These are phyloP conservation scores for Phytopythium vexans DNA, from an alignment of 352 stramenopile species.

Conservation along the genomic window DNA sequence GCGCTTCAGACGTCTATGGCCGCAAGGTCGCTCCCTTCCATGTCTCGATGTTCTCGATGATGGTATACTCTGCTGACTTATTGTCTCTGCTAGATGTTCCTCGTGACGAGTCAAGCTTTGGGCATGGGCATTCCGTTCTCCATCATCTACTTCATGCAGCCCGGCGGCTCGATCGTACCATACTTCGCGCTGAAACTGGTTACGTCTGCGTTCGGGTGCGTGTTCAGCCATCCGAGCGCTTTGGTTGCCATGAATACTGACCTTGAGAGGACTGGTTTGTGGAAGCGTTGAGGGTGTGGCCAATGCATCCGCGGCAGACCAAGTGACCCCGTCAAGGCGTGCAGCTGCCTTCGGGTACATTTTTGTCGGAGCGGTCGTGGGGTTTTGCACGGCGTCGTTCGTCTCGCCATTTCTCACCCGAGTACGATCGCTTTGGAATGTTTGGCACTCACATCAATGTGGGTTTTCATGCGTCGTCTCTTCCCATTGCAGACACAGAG, in stretches of 20 bases:
- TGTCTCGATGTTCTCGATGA: neutral
- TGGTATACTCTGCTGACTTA: conserved; percentile 2
- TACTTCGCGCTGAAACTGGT: conserved; percentile 45
- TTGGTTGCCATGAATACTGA: neutral
- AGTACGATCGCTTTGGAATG: conserved; percentile 16
- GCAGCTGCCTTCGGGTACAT: conserved; percentile 56
- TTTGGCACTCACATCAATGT: neutral
- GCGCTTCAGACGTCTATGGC: conserved; percentile 73
- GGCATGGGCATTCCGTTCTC: conserved; percentile 36
- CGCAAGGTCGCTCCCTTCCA: conserved; percentile 46
- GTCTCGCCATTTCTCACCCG: conserved; percentile 45
- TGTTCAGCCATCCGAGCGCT: neutral
- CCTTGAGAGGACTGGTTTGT: neutral
- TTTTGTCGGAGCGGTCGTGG: conserved; percentile 45
- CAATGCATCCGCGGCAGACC: conserved; percentile 56
- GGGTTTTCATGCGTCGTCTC: neutral
- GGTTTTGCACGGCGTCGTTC: conserved; percentile 46
- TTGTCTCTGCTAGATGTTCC: conserved; percentile 38
- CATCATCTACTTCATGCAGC: conserved; percentile 44
- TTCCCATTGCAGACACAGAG: conserved; percentile 32
- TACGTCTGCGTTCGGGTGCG: conserved; percentile 36
- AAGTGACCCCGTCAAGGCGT: conserved; percentile 46
- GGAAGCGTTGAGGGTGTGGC: conserved; percentile 44
- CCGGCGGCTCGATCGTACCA: conserved; percentile 29
- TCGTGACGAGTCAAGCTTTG: conserved; percentile 51